Evolutionary conservation across 257 asterid species (phyloP).

Genomic region (Solanum virginianum): DNA sequence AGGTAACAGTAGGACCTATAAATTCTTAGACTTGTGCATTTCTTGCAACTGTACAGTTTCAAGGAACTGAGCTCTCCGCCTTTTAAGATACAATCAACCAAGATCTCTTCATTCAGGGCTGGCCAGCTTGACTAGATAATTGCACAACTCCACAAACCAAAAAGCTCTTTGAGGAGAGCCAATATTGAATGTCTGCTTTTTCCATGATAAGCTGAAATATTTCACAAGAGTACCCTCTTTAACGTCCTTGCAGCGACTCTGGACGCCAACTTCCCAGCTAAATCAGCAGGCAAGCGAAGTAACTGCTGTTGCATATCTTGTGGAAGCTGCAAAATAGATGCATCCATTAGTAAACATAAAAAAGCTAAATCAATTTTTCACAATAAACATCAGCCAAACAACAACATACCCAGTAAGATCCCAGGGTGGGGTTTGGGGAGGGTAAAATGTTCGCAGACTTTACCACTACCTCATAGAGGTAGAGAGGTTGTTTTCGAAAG

Average conservation of each 20-base stretch:
- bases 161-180: background rate
- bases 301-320: slow-evolving; percentile 54
- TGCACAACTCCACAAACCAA: background rate
- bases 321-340: slow-evolving; percentile 53
- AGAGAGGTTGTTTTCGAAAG: too few relatives aligned
- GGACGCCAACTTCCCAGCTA: slow-evolving; percentile 53
- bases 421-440: too few relatives aligned
- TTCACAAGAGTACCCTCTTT: slow-evolving; percentile 46
- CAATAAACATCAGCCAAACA: background rate
- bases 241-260: slow-evolving; percentile 72
- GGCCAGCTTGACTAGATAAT: background rate
- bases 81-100: background rate
- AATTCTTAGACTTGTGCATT: background rate
- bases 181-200: background rate
- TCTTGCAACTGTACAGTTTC: background rate
- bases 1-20: too few relatives aligned
- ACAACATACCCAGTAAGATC: too few relatives aligned
- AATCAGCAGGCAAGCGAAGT: slow-evolving; percentile 54
- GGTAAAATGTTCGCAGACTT: too few relatives aligned
- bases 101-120: background rate
- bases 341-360: background rate
- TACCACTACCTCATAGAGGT: too few relatives aligned
- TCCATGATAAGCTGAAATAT: background rate
- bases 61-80: background rate
- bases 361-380: background rate